Evolutionary conservation across 805 yeast species (phyloP), one percentile per base, ranked within the genome.

Genomic region (Sugiyamaella marilandica): DNA sequence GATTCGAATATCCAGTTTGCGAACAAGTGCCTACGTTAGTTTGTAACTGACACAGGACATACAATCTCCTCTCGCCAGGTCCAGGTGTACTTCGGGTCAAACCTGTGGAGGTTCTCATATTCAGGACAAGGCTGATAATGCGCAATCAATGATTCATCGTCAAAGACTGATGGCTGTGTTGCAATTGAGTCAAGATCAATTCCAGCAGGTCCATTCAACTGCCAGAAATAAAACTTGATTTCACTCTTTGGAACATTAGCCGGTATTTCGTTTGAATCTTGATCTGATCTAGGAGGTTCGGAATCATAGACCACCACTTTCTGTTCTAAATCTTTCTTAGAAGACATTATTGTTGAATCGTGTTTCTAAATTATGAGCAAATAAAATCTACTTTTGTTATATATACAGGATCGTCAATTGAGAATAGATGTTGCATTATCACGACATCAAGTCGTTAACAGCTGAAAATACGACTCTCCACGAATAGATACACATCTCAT

Each of bases 211-310:
- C 36, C 19, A 26, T 36, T 24, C 24, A 39, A 9, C 19, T 45
- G 41, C 51, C 53, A 50, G 29, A 53, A 46, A 19, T 18, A 50
- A 29, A 50, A 50, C n/a, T 39, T 39, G 7, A 39, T 10, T 39
- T 39, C 43, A n/a, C 9, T 13, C 16, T 34, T 39, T 34, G 39
- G 18, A 34, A 34, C 39, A 34, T 24, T 24, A 3, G 29, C 7
- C 29, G 29, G 29, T 24, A 7, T 1, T 83, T 83, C 0, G 95
- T 91, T 59, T 82, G 87, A 29, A 92, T 70, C 66, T 92, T 92
- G 32, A 87, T 84, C 66, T 89, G 89, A 70, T 86, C 89, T 62
- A 85, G 83, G 67, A 77, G 80, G 64, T 85, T 85, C 55, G 73
- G 76, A 56, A 94, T 67, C 0, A 97, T 77, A 13, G 79, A 69